Evolutionary conservation across 345 rosid species (phyloP).

Genomic region (Aethionema arabicum): DNA sequence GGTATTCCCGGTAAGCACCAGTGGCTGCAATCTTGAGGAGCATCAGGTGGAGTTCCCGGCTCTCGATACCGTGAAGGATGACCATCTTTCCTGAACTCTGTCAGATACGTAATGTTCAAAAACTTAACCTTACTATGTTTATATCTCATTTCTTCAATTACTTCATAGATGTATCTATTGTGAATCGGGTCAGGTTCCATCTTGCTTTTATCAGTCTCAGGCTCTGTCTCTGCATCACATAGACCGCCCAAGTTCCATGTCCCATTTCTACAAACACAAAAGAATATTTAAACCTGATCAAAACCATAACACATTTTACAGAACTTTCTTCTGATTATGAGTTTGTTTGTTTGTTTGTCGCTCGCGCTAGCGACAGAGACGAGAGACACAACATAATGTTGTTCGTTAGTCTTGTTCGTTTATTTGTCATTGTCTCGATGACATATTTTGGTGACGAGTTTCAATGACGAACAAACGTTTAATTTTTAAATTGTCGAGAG

Average conservation of each 20-base stretch:
- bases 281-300: background rate
- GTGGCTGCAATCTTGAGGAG: slow-evolving; percentile 93
- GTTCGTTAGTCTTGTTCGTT: too few species aligned
- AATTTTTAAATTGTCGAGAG: too few species aligned
- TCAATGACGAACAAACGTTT: too few species aligned
- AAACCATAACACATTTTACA: background rate
- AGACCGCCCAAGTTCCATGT: slow-evolving; percentile 73
- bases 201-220: slow-evolving; percentile 43
- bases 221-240: slow-evolving; percentile 62
- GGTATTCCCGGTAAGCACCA: slow-evolving; percentile 96
- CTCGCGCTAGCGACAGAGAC: too few species aligned
- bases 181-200: slow-evolving; percentile 52
- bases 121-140: slow-evolving; percentile 49
- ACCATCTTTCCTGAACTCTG: slow-evolving; percentile 67
- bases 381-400: too few species aligned
- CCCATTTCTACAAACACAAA: slow-evolving; percentile 55
- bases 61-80: slow-evolving; percentile 83
- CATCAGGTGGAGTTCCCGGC: slow-evolving; percentile 51
- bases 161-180: slow-evolving; percentile 51
- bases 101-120: slow-evolving; percentile 69
- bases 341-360: too few species aligned
- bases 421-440: too few species aligned
- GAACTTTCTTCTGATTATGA: background rate
- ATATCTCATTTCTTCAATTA: slow-evolving; percentile 47
- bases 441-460: too few species aligned